Conservation (phyloP, 257 asterid species). For the Cruciata laevipes region DNA sequence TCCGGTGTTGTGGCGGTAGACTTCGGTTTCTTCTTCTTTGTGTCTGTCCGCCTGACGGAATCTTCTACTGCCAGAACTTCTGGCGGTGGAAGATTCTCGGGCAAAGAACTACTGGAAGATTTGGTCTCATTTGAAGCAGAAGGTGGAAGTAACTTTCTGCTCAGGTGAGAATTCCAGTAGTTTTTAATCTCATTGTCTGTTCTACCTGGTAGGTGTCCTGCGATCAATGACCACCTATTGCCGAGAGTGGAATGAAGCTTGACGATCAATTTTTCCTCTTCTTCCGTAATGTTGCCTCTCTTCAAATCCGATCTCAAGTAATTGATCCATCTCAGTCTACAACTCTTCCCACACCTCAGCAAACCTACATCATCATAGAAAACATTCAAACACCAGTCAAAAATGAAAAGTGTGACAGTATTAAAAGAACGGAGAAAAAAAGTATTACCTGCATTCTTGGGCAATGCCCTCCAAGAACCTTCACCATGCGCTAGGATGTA, state of each 20-base stretch:
- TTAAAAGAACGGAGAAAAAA: background rate
- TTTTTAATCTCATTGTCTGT: constrained; percentile 95
- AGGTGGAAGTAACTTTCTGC: constrained; percentile 45
- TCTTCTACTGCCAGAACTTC: constrained; percentile 7
- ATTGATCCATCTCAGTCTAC: constrained; percentile 83
- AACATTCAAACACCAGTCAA: background rate
- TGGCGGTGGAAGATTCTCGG: constrained; percentile 12
- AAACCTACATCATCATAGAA: constrained; percentile 31
- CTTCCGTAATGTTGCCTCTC: constrained; percentile 67
- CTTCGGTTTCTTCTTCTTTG: background rate
- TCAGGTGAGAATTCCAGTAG: constrained; percentile 82
- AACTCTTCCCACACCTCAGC: constrained; percentile 83
- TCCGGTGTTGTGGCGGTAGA: background rate
- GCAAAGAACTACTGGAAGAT: background rate
- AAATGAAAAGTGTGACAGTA: background rate
- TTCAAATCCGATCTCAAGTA: constrained; percentile 72
- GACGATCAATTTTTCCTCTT: constrained; percentile 59
- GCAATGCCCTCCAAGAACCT: constrained; percentile 87
- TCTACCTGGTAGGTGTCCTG: constrained; percentile 75
- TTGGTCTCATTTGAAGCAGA: constrained; percentile 16
- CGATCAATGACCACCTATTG: constrained; percentile 91
- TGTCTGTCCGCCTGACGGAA: constrained; percentile 9
- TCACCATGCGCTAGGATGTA: constrained; percentile 66
- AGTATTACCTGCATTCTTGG: constrained; percentile 76
- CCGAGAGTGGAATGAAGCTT: constrained; percentile 72